Base-by-base conservation (phyloP, 2,329 filamentous ascomycete species). In the Thielaviopsis ethacetica region DNA sequence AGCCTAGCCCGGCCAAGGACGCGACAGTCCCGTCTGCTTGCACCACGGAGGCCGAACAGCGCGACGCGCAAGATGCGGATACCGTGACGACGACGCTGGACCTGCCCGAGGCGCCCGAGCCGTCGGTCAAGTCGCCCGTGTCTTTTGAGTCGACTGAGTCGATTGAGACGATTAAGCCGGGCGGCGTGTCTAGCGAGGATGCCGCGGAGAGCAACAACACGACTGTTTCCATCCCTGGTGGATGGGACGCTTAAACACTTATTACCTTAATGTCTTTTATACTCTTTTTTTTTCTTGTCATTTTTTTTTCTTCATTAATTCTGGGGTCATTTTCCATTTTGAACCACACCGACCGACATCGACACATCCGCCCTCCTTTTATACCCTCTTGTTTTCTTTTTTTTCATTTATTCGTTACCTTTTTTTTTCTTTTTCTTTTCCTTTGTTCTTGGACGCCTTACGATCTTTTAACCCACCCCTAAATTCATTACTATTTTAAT, bases 211-310 rank as follows among this genome's bases (percentile, higher is more conserved):
- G 17, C 44, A 34, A 34, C 5, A 34, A 34, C 30, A 34, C 30
- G 30, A 34, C 30, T 6, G 44, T 49, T 21, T 49, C n/a, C 44
- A 49, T 49, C 44, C 44, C 44, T 49, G 44, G 44, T n/a, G 44
- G 44, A 49, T 49, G 44, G 44, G 44, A 49, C 44, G 44, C 44
- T 10, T 49, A 49, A 49, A 49, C n/a, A 19, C 2, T 21, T 17
- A 2, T 17, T 27, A 41, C 22, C 27, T 44, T 26, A 21, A 61
- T 63, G 44, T 49, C 60, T 60, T 62, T 58, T 60, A 44, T 53
- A 54, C 53, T 24, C n/a, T 63, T 52, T 26, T 49, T 59, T 53
- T 17, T 58, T 50, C 54, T 53, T 17, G 54, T 56, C 55, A 22
- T 56, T 59, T 44, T 15, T 55, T 56, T 61, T 58, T 53, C 55